phyloP scores from a whole-genome alignment of 345 rosid genomes.

The Hypericum androsaemum region DNA sequence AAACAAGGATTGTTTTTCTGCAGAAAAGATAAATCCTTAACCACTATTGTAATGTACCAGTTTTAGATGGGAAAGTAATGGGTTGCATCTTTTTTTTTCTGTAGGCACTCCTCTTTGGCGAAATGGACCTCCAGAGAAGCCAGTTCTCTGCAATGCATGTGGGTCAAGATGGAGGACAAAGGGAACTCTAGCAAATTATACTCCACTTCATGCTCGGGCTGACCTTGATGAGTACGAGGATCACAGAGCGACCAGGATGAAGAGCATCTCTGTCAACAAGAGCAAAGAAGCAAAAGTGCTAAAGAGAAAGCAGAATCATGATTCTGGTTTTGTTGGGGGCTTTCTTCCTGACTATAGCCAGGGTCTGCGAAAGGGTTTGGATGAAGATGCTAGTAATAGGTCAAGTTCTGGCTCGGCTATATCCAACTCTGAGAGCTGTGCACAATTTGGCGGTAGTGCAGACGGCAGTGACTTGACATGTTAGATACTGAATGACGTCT shows the following conservation, averaged over 20 bases:
- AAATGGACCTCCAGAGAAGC: conserved; percentile 98
- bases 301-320: conserved; percentile 66
- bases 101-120: conserved; percentile 96
- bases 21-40: not conserved
- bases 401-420: conserved; percentile 96
- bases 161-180: conserved; percentile 95
- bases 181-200: conserved; percentile 76
- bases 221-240: conserved; percentile 56
- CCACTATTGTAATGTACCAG: not conserved
- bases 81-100: conserved; percentile 15
- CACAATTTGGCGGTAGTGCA: conserved; percentile 53
- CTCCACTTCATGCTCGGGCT: conserved; percentile 67
- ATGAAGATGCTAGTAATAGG: conserved; percentile 81
- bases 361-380: conserved; percentile 45
- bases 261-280: conserved; percentile 43
- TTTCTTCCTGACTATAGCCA: conserved; percentile 34
- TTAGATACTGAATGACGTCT: conserved; percentile 17
- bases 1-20: too few species aligned
- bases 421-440: conserved; percentile 95
- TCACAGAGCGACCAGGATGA: conserved; percentile 46
- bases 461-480: conserved; percentile 95
- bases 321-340: conserved; percentile 30
- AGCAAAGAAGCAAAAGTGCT: conserved; percentile 55
- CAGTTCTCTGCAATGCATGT: conserved; percentile 96
- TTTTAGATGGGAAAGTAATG: conserved; percentile 1